Evolutionary conservation across 2,329 filamentous ascomycete species (phyloP).

Genomic region (Penicillium oxalicum): DNA sequence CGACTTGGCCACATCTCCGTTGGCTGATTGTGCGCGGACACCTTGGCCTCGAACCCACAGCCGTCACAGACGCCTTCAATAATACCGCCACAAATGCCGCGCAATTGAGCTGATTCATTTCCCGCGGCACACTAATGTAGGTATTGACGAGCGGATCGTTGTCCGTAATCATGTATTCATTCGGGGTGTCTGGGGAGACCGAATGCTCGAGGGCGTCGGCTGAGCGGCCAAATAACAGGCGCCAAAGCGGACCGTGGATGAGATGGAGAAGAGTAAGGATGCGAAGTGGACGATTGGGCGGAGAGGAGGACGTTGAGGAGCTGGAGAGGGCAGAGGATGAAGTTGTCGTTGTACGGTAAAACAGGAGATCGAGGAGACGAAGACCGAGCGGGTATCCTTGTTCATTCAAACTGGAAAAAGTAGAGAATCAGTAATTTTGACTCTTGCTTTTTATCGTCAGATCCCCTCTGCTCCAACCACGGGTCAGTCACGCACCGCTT

Average conservation of each 20-base stretch:
- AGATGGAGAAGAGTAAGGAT: constrained; percentile 91
- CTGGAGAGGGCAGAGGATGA: constrained; percentile 78
- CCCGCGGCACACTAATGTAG: constrained; percentile 85
- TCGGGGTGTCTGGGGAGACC: constrained; percentile 70
- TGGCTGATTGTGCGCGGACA: constrained; percentile 74
- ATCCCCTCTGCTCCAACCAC: neutral
- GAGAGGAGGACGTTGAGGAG: constrained; percentile 64
- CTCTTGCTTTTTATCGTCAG: neutral
- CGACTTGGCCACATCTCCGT: constrained; percentile 89
- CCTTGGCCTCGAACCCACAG: constrained; percentile 78
- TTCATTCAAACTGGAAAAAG: constrained; percentile 62
- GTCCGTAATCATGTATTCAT: constrained; percentile 99
- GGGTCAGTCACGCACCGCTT: constrained; percentile 57
- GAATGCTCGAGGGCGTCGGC: constrained; percentile 91
- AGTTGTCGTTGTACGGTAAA: constrained; percentile 74
- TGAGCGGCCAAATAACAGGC: constrained; percentile 81
- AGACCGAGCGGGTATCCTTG: constrained; percentile 93
- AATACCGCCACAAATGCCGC: constrained; percentile 89
- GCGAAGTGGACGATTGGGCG: constrained; percentile 72
- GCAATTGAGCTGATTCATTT: constrained; percentile 95
- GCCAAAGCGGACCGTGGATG: constrained; percentile 88
- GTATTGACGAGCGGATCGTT: constrained; percentile 95
- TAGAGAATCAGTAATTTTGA: neutral
- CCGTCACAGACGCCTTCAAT: constrained; percentile 95
- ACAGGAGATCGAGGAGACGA: constrained; percentile 88